A percentile compares a stretch with the other conserved stretches of the same genome.
These are phyloP conservation scores for Erodium chrysanthum DNA, from an alignment of 441 rosid species.

Conservation along the genomic window DNA sequence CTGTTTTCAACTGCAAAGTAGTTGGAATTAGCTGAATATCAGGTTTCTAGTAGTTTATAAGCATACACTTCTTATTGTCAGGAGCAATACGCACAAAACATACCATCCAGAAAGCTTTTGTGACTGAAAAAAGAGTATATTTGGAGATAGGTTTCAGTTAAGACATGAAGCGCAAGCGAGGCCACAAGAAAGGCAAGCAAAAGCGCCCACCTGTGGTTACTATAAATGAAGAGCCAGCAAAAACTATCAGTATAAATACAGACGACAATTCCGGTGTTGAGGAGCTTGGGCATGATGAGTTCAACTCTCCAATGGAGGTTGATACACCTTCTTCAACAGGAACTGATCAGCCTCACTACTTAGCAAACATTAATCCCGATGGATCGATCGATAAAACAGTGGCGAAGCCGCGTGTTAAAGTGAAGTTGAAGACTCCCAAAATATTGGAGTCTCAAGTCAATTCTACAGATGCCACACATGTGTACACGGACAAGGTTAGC, in stretches of 20 bases:
- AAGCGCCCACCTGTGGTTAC: conserved; percentile 22
- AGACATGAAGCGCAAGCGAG: conserved; percentile 80
- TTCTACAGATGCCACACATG: conserved; percentile 31
- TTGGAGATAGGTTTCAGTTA: conserved; percentile 1
- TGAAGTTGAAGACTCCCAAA: conserved; percentile 65
- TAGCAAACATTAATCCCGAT: conserved; percentile 42
- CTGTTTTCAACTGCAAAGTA: not conserved
- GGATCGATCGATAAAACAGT: conserved; percentile 41
- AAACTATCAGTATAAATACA: conserved; percentile 26
- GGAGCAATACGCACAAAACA: not conserved
- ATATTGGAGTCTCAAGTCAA: conserved; percentile 31
- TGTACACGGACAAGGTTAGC: conserved; percentile 56
- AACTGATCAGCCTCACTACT: conserved; percentile 47
- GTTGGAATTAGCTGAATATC: not conserved
- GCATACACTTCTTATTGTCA: not conserved
- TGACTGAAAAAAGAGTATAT: conserved; percentile 1
- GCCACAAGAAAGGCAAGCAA: conserved; percentile 61
- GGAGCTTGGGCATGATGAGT: conserved; percentile 33
- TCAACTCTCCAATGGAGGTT: conserved; percentile 50
- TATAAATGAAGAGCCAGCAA: conserved; percentile 29
- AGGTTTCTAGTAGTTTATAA: not conserved
- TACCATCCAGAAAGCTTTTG: not conserved
- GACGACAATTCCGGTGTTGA: conserved; percentile 39
- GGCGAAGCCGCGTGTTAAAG: conserved; percentile 60
- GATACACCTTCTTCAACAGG: conserved; percentile 67